These are phyloP conservation scores for Coemansia sp. DNA, from an alignment of 192 early-diverging fungal genomes.

Conservation along the genomic window DNA sequence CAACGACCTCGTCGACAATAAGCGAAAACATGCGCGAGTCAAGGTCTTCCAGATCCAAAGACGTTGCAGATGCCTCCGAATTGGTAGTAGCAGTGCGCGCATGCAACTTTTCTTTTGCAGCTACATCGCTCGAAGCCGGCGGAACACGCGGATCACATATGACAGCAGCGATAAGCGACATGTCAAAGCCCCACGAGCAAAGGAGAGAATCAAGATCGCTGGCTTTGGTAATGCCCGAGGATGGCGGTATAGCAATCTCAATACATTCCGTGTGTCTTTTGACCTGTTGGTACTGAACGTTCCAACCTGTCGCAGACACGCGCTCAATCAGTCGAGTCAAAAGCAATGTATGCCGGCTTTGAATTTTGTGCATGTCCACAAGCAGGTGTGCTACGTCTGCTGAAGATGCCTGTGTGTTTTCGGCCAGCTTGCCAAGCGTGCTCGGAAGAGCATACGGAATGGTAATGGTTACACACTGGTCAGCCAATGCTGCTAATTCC, in stretches of 20 bases:
- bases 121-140: background rate
- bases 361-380: slow-evolving; percentile 18
- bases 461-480: slow-evolving; percentile 39
- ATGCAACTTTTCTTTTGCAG: background rate
- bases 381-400: slow-evolving; percentile 24
- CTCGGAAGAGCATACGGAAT: slow-evolving; percentile 27
- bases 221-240: slow-evolving; percentile 31
- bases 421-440: background rate
- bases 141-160: slow-evolving; percentile 19
- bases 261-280: slow-evolving; percentile 15
- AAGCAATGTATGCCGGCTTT: slow-evolving; percentile 31
- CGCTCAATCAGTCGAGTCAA: slow-evolving; percentile 37
- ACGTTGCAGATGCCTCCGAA: background rate
- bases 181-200: slow-evolving; percentile 44
- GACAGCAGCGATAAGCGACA: slow-evolving; percentile 25
- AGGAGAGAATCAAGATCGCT: slow-evolving; percentile 25
- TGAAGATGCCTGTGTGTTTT: background rate
- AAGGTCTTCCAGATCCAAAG: slow-evolving; percentile 18
- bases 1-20: slow-evolving; percentile 48
- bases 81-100: background rate
- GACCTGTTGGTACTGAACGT: slow-evolving; percentile 27
- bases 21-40: slow-evolving; percentile 46
- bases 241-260: slow-evolving; percentile 35
- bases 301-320: slow-evolving; percentile 36
- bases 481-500: slow-evolving; percentile 13